A percentile compares a stretch with the other conserved stretches of the same genome.
Conservation (phyloP, 2,329 filamentous ascomycete genomes). For the Lachnellula hyalina region DNA sequence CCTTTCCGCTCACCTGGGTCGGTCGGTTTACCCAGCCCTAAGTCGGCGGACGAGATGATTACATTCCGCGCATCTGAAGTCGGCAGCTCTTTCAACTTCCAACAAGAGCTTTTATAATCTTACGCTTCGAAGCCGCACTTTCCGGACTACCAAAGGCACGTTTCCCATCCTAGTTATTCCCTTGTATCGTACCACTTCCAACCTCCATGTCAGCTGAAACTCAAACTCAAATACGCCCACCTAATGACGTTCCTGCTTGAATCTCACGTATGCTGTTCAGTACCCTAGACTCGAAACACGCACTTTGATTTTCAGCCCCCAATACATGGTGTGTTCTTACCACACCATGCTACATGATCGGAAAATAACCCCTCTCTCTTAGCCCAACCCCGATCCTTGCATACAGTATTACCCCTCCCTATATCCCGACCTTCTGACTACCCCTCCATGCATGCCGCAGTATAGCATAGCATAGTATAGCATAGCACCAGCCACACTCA, state of each 20-base stretch:
- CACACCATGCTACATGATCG: no score
- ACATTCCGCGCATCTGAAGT: not conserved
- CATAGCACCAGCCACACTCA: no score
- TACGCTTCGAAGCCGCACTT: not conserved
- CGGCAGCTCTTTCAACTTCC: no score
- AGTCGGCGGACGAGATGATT: not conserved
- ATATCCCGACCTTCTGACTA: no score
- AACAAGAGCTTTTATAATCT: not conserved
- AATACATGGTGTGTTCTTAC: not conserved
- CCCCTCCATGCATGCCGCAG: no score
- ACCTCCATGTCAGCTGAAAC: not conserved
- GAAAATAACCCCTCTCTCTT: no score
- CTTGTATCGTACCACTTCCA: not conserved
- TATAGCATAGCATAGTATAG: no score
- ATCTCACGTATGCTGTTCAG: not conserved
- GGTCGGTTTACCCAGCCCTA: not conserved
- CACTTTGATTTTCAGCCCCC: not conserved
- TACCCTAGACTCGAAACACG: not conserved
- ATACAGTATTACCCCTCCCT: no score
- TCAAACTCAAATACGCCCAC: not conserved
- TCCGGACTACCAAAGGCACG: not conserved
- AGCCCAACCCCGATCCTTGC: no score
- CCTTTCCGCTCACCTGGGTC: not conserved
- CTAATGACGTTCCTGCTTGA: not conserved
- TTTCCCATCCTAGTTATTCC: not conserved